These are phyloP conservation scores for Mycena chlorophos DNA, from an alignment of 768 basidiomycete species.

Conservation along the genomic window DNA sequence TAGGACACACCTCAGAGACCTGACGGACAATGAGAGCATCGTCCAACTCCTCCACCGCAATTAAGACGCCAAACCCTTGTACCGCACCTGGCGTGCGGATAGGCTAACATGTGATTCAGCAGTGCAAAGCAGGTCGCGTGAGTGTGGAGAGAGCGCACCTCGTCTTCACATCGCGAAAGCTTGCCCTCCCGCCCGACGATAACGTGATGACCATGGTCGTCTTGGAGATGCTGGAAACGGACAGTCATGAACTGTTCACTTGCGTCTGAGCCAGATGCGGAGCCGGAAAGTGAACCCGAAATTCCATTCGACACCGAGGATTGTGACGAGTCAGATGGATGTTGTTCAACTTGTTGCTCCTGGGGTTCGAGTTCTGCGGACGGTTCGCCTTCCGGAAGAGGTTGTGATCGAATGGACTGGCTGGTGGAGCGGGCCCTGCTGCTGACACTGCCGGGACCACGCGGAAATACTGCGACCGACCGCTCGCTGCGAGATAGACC, in stretches of 20 bases:
- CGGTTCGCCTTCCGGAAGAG: background rate
- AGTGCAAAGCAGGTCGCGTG: background rate
- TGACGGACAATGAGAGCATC: constrained; percentile 66
- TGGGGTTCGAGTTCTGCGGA: background rate
- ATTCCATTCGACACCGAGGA: constrained; percentile 22
- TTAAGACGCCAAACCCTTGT: constrained; percentile 80
- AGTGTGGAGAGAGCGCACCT: constrained; percentile 40
- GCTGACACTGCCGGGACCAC: constrained; percentile 4
- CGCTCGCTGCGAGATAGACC: background rate
- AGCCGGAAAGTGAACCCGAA: constrained; percentile 15
- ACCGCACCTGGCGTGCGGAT: constrained; percentile 81
- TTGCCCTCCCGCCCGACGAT: constrained; percentile 69
- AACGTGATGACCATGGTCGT: constrained; percentile 68
- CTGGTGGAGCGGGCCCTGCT: background rate
- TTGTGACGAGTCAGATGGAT: constrained; percentile 3
- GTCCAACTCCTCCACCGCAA: constrained; percentile 63
- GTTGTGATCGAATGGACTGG: background rate
- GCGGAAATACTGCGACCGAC: background rate
- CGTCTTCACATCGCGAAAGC: constrained; percentile 71
- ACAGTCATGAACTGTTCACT: constrained; percentile 47
- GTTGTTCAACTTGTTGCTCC: background rate
- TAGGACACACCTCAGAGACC: constrained; percentile 66
- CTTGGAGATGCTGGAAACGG: constrained; percentile 64
- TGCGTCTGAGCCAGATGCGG: constrained; percentile 22
- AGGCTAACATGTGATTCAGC: constrained; percentile 44